Evolutionary conservation across 208 protist species (phyloP), one percentile per base, ranked within the genome.

Genomic region (Crithidia fasciculata): DNA sequence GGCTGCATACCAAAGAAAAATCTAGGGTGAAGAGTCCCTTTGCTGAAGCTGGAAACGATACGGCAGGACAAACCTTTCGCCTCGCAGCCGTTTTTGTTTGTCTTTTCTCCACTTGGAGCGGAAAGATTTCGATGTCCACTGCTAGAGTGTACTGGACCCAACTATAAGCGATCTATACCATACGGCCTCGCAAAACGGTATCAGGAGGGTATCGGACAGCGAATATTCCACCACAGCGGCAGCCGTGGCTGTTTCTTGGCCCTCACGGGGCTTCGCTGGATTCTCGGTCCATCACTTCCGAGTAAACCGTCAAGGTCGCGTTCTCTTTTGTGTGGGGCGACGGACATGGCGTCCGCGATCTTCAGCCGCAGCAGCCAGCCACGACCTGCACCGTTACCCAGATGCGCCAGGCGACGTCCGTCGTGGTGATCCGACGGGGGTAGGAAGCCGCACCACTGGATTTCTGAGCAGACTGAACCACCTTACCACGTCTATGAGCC

Each of bases 401-500:
- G 28, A 1, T 28, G 28, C 28, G 28, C 28, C 28, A 28, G 28
- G 18, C 3, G 18, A 56, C 3, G 52, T 56, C 52, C 13, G 52
- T 56, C 52, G 15, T 8, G 3, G 16, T 19, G 52, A 56, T 28
- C 0, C n/a, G 52, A 2, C 52, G 16, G 52, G 52, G 2, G 10
- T 56, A 5, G 52, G 10, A 12, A 28, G 52, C 52, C 52, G 7
- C 8, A 18, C n/a, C 52, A 28, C 1, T 28, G 52, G 52, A 19
- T 56, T 56, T 5, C 52, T 56, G 52, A 56, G 52, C 52, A 56
- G 52, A 18, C 52, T 56, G 16, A 56, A 56, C 15, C 3, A 56
- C 8, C 52, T 56, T 56, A 56, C 52, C 52, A n/a, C 52, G 52
- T 6, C 10, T n/a, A 5, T 5, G 52, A 2, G 52, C 52, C 0